phyloP scores from a whole-genome alignment of 495 filamentous ascomycete species.

The Tirmania nivea region DNA sequence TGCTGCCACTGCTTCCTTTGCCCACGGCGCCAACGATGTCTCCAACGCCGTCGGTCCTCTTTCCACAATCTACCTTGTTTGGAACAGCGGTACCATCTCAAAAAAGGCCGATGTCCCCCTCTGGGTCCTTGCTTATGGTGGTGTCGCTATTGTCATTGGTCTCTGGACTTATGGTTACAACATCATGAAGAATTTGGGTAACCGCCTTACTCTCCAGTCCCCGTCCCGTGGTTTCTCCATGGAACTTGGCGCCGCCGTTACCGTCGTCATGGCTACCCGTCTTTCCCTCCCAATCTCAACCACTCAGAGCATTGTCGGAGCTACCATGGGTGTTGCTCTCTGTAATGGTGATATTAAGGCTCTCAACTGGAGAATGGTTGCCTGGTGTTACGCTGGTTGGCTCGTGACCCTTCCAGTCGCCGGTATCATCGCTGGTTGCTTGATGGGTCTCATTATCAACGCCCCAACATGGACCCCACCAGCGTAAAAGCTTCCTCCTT shows the following conservation, averaged over 20 bases:
- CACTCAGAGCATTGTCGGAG: conserved; percentile 40
- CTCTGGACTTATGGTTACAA: conserved; percentile 53
- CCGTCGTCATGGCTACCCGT: conserved; percentile 42
- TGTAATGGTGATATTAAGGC: conserved; percentile 35
- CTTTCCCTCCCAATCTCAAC: conserved; percentile 36
- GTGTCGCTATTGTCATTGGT: conserved; percentile 33
- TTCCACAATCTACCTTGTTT: conserved; percentile 47
- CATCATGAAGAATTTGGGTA: conserved; percentile 47
- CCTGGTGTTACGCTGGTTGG: conserved; percentile 36
- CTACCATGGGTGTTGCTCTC: conserved; percentile 40
- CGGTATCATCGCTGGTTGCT: conserved; percentile 32
- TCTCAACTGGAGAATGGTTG: conserved; percentile 40
- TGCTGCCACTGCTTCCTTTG: conserved; percentile 52
- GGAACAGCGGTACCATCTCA: conserved; percentile 28
- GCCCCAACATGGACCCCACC: conserved; percentile 24
- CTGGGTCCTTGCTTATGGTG: conserved; percentile 45
- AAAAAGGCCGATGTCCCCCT: conserved; percentile 35
- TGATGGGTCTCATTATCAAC: conserved; percentile 38
- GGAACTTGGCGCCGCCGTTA: conserved; percentile 47
- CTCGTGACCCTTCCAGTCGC: conserved; percentile 35
- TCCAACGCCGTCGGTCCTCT: conserved; percentile 56
- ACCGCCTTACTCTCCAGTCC: conserved; percentile 45
- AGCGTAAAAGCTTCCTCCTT: neutral
- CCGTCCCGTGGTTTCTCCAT: conserved; percentile 46
- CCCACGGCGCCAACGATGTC: conserved; percentile 65